These are phyloP conservation scores for Trametes gibbosa DNA, from an alignment of 768 basidiomycete genomes.

Conservation along the genomic window DNA sequence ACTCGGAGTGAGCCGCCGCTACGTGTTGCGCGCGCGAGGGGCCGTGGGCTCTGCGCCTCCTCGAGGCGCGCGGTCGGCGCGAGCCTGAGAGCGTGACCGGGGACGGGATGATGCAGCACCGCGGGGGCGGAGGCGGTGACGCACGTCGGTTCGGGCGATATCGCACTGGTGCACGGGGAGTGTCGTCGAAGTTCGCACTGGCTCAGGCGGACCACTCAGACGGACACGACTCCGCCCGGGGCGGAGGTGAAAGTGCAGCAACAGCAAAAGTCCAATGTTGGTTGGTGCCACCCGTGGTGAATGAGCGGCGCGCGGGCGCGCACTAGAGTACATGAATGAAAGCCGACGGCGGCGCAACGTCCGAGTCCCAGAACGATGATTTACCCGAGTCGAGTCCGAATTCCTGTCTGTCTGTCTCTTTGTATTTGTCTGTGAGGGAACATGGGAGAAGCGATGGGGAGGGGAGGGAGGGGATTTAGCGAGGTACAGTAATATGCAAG, in stretches of 20 bases:
- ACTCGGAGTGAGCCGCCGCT: no score
- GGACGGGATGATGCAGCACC: no score
- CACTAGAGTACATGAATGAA: not conserved
- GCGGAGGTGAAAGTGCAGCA: no score
- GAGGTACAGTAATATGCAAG: constrained; percentile 2
- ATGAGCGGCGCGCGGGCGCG: not conserved
- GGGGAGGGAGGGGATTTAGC: not conserved
- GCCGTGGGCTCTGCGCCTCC: no score
- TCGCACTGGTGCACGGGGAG: not conserved
- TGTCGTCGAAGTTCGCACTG: no score
- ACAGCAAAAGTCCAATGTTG: no score
- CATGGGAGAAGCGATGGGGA: not conserved
- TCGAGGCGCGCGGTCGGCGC: not conserved
- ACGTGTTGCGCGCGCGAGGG: no score
- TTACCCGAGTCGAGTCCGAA: not conserved
- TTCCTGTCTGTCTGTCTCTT: not conserved
- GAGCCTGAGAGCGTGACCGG: not conserved
- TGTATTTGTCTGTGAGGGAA: not conserved
- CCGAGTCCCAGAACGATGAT: not conserved
- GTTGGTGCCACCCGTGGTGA: not conserved
- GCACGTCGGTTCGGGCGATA: not conserved
- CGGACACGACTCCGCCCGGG: no score
- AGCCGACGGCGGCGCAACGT: not conserved
- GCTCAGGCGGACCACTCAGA: no score
- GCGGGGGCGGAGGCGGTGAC: not conserved